Percentiles rank a stretch among this genome's conserved stretches.
phyloP scores from a whole-genome alignment of 1,284 basidiomycete species.

The Ustilago xerochloae region DNA sequence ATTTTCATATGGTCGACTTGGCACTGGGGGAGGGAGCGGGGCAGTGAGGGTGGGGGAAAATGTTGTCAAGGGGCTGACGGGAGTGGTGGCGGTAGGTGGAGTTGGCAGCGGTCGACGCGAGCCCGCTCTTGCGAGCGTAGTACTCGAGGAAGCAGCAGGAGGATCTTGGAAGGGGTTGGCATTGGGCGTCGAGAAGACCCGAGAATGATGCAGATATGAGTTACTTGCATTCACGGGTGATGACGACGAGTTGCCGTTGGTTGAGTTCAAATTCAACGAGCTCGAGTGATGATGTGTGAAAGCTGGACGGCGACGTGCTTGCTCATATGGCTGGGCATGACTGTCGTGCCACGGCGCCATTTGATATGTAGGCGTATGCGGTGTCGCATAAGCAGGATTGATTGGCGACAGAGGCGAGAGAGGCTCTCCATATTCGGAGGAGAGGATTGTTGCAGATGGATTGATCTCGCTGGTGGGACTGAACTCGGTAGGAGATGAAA shows the following conservation, averaged over 20 bases:
- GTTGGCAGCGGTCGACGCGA: constrained; percentile 33
- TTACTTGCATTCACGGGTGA: not conserved
- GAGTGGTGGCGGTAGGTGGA: constrained; percentile 19
- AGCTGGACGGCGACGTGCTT: not conserved
- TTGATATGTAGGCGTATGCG: not conserved
- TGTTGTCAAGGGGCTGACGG: constrained; percentile 8
- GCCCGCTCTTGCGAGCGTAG: constrained; percentile 9
- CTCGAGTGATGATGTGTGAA: constrained; percentile 10
- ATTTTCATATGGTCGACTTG: not conserved
- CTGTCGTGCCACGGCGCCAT: constrained; percentile 4
- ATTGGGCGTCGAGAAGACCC: constrained; percentile 5
- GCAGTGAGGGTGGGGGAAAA: not conserved
- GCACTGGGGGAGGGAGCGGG: not conserved
- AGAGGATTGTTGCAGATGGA: constrained; percentile 3
- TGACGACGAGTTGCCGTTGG: not conserved
- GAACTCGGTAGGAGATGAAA: constrained; percentile 7
- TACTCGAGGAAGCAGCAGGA: not conserved
- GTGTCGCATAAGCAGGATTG: constrained; percentile 18
- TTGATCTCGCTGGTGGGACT: constrained; percentile 14
- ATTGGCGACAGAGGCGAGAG: constrained; percentile 21
- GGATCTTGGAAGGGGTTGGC: constrained; percentile 25
- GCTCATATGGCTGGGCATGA: not conserved
- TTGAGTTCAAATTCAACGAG: constrained; percentile 6
- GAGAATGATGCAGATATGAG: constrained; percentile 4
- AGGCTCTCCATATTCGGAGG: constrained; percentile 8